Evolutionary conservation across 257 asterid species (phyloP).

Genomic region (Scutellaria minor): DNA sequence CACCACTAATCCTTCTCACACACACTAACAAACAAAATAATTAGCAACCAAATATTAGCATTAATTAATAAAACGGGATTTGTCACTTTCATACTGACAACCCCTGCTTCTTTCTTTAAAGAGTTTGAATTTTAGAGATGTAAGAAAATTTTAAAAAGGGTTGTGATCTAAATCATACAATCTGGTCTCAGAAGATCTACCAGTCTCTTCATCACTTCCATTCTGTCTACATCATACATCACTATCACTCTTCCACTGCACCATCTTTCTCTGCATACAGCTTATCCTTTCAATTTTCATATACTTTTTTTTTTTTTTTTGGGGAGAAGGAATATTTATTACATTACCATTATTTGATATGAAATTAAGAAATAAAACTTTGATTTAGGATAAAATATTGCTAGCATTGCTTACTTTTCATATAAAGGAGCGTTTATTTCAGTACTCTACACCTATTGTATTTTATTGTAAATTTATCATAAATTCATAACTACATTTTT

Average conservation of each 20-base stretch:
- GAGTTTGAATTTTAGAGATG: conserved; percentile 31
- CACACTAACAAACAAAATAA: neutral
- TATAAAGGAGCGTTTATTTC: too few species aligned
- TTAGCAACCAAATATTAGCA: conserved; percentile 3
- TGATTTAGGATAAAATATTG: too few species aligned
- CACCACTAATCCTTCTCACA: conserved; percentile 28
- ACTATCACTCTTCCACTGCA: conserved; percentile 25
- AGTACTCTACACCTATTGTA: too few species aligned
- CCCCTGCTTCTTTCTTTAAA: neutral
- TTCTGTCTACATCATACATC: conserved; percentile 47
- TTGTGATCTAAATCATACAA: conserved; percentile 32
- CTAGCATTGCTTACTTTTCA: too few species aligned
- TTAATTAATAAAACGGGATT: neutral
- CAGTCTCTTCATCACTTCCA: conserved; percentile 43
- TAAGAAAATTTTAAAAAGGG: conserved; percentile 2
- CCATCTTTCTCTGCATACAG: conserved; percentile 14
- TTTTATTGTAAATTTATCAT: too few species aligned
- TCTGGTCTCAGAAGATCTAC: conserved; percentile 45
- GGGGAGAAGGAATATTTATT: too few species aligned
- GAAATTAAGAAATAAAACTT: too few species aligned
- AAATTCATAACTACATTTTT: too few species aligned
- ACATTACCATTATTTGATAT: too few species aligned
- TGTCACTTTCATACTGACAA: conserved; percentile 37
- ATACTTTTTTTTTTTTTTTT: neutral
- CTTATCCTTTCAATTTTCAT: neutral